These are phyloP conservation scores for Dalbergia cochinchinensis DNA, from an alignment of 306 rosid species.

Conservation along the genomic window DNA sequence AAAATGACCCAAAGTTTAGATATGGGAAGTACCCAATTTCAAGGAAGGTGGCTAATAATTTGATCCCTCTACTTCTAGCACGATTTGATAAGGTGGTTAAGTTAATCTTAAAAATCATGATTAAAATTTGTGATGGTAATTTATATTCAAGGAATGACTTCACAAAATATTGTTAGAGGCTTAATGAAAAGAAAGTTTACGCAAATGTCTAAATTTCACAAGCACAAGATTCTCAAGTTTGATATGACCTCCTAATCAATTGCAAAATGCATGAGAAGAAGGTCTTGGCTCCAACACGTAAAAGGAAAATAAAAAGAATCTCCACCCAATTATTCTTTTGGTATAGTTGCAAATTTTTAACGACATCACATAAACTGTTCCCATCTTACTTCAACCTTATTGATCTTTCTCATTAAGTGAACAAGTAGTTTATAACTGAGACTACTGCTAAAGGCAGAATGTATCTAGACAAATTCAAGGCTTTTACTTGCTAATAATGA, in stretches of 20 bases:
- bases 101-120: too few relatives aligned
- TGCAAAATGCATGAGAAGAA: conserved; percentile 61
- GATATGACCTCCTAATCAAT: conserved; percentile 47
- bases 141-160: too few relatives aligned
- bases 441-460: conserved; percentile 75
- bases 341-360: conserved; percentile 28
- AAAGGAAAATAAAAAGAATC: conserved; percentile 40
- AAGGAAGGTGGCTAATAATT: too few relatives aligned
- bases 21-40: too few relatives aligned
- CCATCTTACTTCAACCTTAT: neutral
- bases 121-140: too few relatives aligned
- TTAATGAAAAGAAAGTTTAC: too few relatives aligned
- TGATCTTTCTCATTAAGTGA: conserved; percentile 55
- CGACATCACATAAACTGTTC: conserved; percentile 58
- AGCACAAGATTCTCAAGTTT: too few relatives aligned
- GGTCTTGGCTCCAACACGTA: conserved; percentile 35
- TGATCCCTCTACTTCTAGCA: too few relatives aligned
- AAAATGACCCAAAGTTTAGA: too few relatives aligned
- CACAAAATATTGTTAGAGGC: too few relatives aligned
- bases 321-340: conserved; percentile 59
- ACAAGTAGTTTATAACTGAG: conserved; percentile 70
- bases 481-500: conserved; percentile 81
- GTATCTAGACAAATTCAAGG: conserved; percentile 95
- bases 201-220: too few relatives aligned
- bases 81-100: too few relatives aligned